phyloP scores from a whole-genome alignment of 2,329 filamentous ascomycete species.

The Pseudogymnoascus pannorum region DNA sequence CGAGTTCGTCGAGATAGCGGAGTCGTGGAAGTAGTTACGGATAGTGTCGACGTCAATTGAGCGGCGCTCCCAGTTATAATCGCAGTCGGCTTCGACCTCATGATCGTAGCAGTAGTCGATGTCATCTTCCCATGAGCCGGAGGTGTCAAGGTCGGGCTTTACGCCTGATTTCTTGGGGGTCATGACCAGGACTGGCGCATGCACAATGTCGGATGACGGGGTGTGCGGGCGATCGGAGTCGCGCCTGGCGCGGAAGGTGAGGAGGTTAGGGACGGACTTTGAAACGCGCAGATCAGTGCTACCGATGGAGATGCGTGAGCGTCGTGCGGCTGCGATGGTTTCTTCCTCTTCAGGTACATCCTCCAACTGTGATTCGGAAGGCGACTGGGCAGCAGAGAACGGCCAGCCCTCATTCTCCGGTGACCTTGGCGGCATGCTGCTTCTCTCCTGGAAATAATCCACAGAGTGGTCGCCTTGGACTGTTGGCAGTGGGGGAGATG shows the following conservation, averaged over 20 bases:
- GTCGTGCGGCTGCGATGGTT: slow-evolving; percentile 24
- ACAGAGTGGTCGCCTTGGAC: not conserved
- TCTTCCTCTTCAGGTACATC: slow-evolving; percentile 60
- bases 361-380: slow-evolving; percentile 35
- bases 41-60: slow-evolving; percentile 40
- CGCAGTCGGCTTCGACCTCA: slow-evolving; percentile 58
- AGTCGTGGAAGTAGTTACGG: slow-evolving; percentile 1
- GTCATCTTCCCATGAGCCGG: slow-evolving; percentile 56
- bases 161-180: not conserved
- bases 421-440: not conserved
- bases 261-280: slow-evolving; percentile 23
- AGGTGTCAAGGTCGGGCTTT: slow-evolving; percentile 26
- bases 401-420: slow-evolving; percentile 4
- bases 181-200: not conserved
- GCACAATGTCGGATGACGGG: not conserved
- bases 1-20: not conserved
- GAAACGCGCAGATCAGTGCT: slow-evolving; percentile 24
- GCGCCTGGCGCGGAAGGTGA: not conserved
- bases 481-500: slow-evolving; percentile 25
- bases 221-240: not conserved
- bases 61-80: slow-evolving; percentile 57
- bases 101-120: slow-evolving; percentile 67
- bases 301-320: slow-evolving; percentile 21
- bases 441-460: not conserved
- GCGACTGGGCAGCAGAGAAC: not conserved